phyloP scores from a whole-genome alignment of 257 asterid species.

The Lycium barbarum region DNA sequence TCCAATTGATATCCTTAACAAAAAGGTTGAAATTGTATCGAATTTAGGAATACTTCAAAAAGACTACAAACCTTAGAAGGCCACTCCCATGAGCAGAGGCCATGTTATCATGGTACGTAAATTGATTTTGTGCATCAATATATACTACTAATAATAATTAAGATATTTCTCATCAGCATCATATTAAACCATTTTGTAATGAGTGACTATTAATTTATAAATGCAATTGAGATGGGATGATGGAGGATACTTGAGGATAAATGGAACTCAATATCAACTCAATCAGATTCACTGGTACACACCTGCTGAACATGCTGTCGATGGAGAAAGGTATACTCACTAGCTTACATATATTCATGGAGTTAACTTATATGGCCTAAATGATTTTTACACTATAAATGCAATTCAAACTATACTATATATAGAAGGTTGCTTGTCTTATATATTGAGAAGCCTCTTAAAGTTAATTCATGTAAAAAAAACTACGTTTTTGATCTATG shows the following conservation, averaged over 20 bases:
- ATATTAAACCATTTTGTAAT: neutral
- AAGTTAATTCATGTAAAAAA: no score
- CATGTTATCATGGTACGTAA: constrained; percentile 75
- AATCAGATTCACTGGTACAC: constrained; percentile 68
- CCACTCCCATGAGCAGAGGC: constrained; percentile 74
- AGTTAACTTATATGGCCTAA: no score
- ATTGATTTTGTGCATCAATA: no score
- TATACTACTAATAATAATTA: no score
- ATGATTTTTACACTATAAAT: no score
- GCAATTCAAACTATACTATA: no score
- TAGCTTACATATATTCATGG: neutral
- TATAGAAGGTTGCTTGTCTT: no score
- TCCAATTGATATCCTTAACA: constrained; percentile 64
- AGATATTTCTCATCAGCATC: constrained; percentile 22
- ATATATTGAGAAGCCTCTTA: no score
- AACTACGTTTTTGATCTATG: neutral
- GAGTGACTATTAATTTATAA: neutral
- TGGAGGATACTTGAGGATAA: constrained; percentile 53
- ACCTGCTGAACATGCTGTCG: constrained; percentile 67
- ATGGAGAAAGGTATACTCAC: neutral
- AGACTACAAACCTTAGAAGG: constrained; percentile 53
- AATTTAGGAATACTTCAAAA: constrained; percentile 53
- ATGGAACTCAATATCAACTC: constrained; percentile 50
- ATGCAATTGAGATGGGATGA: constrained; percentile 65
- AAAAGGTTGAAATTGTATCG: constrained; percentile 57